Evolutionary conservation across 306 rosid genomes (phyloP).

Genomic region (Potentilla sterilis): DNA sequence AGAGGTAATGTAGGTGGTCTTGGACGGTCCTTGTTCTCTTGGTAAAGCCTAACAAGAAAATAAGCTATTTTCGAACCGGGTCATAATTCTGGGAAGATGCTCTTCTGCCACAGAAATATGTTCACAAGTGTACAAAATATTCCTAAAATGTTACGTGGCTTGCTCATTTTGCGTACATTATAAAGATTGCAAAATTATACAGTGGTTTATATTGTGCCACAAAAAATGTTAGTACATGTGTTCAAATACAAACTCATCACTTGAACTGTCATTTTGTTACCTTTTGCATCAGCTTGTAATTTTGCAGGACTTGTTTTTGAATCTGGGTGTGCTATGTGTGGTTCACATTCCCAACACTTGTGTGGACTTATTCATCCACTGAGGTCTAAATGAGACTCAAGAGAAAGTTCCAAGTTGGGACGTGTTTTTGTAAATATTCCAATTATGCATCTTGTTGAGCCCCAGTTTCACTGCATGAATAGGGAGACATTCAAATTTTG

Average conservation of each 20-base stretch:
- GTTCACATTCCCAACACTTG: constrained; percentile 28
- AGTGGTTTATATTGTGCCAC: constrained; percentile 7
- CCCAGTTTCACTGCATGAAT: background rate
- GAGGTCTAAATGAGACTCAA: background rate
- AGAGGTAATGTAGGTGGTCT: too few relatives aligned
- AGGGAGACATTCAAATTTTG: background rate
- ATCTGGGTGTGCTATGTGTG: constrained; percentile 12
- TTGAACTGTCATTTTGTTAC: constrained; percentile 38
- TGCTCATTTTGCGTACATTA: background rate
- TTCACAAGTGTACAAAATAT: background rate
- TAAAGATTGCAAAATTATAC: background rate
- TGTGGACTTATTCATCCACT: constrained; percentile 14
- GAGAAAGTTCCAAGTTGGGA: constrained; percentile 10
- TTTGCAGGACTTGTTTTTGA: background rate
- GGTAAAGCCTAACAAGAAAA: background rate
- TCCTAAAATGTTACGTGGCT: background rate
- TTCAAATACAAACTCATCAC: constrained; percentile 8
- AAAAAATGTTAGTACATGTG: constrained; percentile 25
- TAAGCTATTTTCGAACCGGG: background rate
- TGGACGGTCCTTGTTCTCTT: background rate
- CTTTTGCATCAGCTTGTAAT: constrained; percentile 7
- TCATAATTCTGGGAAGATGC: background rate
- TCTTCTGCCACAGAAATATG: background rate
- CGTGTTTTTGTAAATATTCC: constrained; percentile 4
- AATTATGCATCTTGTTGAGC: background rate